A percentile compares a stretch with the other conserved stretches of the same genome.
These are phyloP conservation scores for Cruciata laevipes DNA, from an alignment of 257 asterid genomes.

Conservation along the genomic window DNA sequence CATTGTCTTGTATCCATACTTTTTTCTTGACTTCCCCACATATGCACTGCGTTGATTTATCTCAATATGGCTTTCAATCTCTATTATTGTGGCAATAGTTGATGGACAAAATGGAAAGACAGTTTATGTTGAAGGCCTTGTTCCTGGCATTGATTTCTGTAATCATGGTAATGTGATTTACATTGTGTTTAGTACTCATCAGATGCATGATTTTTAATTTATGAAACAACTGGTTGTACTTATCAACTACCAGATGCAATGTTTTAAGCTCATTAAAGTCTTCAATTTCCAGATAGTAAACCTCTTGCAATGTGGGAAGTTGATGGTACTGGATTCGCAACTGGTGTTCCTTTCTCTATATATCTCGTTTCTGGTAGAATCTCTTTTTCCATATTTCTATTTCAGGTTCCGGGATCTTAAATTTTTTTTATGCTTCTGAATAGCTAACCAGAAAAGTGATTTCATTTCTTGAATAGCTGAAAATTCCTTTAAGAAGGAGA, in stretches of 20 bases:
- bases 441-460: conserved; percentile 14
- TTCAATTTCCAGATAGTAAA: conserved; percentile 43
- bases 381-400: conserved; percentile 9
- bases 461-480: conserved; percentile 42
- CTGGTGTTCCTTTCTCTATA: conserved; percentile 74
- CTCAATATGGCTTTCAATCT: background rate
- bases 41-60: background rate
- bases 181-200: background rate
- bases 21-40: conserved; percentile 12
- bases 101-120: conserved; percentile 50
- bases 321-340: conserved; percentile 62
- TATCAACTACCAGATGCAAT: background rate
- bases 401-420: conserved; percentile 9
- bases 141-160: conserved; percentile 98
- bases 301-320: conserved; percentile 90
- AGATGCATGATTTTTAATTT: background rate
- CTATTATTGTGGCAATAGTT: conserved; percentile 21
- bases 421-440: background rate
- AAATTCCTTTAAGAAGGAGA: conserved; percentile 32
- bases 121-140: conserved; percentile 88
- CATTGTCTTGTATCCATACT: conserved; percentile 8
- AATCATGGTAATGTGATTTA: conserved; percentile 65
- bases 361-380: conserved; percentile 84
- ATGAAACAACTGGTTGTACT: background rate
- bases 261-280: conserved; percentile 14